phyloP scores from a whole-genome alignment of 2,329 filamentous ascomycete species.

The Colletotrichum zoysiae region DNA sequence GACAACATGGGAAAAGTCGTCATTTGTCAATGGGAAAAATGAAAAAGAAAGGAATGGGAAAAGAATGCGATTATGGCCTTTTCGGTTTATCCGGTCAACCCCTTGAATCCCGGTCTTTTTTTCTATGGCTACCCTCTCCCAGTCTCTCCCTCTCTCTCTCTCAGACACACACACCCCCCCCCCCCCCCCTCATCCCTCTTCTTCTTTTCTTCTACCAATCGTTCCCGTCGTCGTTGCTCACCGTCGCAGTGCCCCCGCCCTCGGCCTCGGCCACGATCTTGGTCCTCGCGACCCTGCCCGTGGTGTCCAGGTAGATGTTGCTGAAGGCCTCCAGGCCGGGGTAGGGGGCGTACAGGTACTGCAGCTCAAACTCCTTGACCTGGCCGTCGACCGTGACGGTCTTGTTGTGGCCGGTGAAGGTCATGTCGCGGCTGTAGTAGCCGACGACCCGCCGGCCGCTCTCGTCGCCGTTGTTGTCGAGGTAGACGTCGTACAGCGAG shows the following conservation, averaged over 20 bases:
- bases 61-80: not conserved
- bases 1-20: not conserved
- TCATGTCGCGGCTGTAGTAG: constrained; percentile 64
- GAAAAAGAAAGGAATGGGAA: not conserved
- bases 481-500: constrained; percentile 64
- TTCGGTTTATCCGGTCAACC: not conserved
- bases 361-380: constrained; percentile 61
- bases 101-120: not conserved
- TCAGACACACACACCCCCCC: not conserved
- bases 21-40: constrained; percentile 12
- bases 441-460: constrained; percentile 59
- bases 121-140: too few species aligned
- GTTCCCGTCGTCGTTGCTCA: constrained; percentile 55
- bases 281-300: constrained; percentile 62
- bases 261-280: constrained; percentile 65
- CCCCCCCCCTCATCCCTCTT: too few species aligned
- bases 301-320: constrained; percentile 61
- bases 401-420: constrained; percentile 66
- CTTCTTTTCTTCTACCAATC: not conserved
- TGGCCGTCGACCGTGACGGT: constrained; percentile 59
- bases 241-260: constrained; percentile 65
- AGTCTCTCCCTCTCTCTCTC: too few species aligned
- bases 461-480: constrained; percentile 67
- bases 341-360: constrained; percentile 67
- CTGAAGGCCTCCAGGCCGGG: constrained; percentile 59